A percentile compares a stretch with the other conserved stretches of the same genome.
phyloP scores from a whole-genome alignment of 139 green algal species.

The Haematococcus lacustris region DNA sequence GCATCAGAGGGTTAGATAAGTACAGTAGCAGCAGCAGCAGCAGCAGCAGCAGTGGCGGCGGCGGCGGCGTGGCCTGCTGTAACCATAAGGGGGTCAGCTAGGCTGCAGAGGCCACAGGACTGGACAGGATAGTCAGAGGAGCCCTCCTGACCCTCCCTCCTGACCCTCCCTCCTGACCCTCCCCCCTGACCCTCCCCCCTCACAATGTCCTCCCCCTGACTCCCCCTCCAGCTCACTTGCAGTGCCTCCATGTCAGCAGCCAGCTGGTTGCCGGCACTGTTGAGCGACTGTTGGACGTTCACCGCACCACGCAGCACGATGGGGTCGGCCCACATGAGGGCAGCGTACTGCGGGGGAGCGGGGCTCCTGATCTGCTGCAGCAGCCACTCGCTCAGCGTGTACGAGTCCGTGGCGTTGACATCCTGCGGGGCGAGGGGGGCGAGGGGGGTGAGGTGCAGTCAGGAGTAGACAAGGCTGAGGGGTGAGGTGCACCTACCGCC shows the following conservation, averaged over 20 bases:
- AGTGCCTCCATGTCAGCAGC: not conserved
- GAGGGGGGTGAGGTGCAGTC: too few species aligned
- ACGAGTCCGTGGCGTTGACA: constrained; percentile 1
- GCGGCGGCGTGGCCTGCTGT: too few species aligned
- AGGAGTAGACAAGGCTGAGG: too few species aligned
- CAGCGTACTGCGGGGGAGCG: constrained; percentile 15
- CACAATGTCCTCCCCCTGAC: not conserved
- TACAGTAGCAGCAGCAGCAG: too few species aligned
- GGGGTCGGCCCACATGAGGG: constrained; percentile 15
- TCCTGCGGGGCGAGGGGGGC: too few species aligned
- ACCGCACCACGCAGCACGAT: not conserved
- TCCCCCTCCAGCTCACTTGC: not conserved
- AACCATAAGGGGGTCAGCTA: too few species aligned
- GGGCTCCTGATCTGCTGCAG: not conserved
- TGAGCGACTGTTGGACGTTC: not conserved
- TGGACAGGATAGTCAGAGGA: not conserved
- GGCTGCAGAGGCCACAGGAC: too few species aligned
- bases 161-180: not conserved
- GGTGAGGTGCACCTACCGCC: too few species aligned
- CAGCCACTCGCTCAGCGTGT: constrained; percentile 9
- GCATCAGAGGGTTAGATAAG: too few species aligned
- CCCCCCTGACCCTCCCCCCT: not conserved
- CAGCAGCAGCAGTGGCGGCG: too few species aligned
- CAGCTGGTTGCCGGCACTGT: not conserved
- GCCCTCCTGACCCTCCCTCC: not conserved